phyloP scores from a whole-genome alignment of 2,329 filamentous ascomycete species.

The Akanthomyces muscarius region DNA sequence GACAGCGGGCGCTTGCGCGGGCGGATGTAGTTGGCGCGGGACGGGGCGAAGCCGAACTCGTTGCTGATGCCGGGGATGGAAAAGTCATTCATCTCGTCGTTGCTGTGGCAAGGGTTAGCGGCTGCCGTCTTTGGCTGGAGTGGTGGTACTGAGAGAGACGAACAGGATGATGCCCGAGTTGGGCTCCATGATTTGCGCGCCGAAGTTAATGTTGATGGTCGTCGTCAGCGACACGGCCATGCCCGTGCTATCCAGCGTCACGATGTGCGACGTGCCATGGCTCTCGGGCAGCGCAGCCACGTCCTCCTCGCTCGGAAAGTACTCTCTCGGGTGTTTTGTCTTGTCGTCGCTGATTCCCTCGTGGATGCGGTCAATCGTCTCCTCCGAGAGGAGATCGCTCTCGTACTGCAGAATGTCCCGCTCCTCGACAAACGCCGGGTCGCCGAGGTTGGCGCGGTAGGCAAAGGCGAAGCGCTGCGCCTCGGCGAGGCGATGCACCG shows the following conservation, averaged over 20 bases:
- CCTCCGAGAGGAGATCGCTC: conserved; percentile 59
- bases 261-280: conserved; percentile 70
- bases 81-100: conserved; percentile 75
- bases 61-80: conserved; percentile 74
- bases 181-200: conserved; percentile 72
- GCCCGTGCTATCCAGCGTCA: conserved; percentile 67
- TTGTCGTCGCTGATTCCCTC: conserved; percentile 64
- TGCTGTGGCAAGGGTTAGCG: conserved; percentile 31
- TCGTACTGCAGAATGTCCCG: conserved; percentile 57
- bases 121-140: conserved; percentile 24
- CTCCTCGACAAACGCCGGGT: conserved; percentile 68
- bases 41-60: conserved; percentile 80
- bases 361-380: conserved; percentile 57
- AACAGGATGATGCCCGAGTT: conserved; percentile 75
- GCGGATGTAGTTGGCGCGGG: conserved; percentile 74
- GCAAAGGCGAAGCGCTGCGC: conserved; percentile 88
- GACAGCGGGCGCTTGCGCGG: conserved; percentile 79
- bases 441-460: conserved; percentile 71
- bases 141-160: conserved; percentile 24
- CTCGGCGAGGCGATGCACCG: conserved; percentile 79
- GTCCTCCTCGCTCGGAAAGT: conserved; percentile 57
- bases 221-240: conserved; percentile 79
- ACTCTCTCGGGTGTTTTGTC: conserved; percentile 69
- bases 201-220: conserved; percentile 84
- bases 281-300: conserved; percentile 61